Base-by-base conservation (phyloP, 768 basidiomycete species). In the Pulveroboletus sp. region DNA sequence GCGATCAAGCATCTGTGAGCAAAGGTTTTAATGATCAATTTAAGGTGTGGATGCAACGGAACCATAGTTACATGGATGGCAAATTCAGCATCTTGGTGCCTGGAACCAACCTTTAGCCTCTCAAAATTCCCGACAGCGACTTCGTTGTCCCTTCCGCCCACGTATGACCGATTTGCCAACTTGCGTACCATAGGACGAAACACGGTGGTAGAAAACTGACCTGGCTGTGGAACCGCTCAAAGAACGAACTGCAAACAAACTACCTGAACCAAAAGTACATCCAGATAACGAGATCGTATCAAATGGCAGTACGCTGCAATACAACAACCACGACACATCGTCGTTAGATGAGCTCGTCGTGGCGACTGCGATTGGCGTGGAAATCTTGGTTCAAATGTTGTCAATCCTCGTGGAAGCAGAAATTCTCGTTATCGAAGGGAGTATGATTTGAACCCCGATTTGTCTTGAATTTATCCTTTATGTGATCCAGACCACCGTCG, bases 161-260 rank as follows among this genome's bases (percentile, higher is more conserved):
- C 88, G 8, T 93, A 94, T 65, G 87, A 94, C 50, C 82, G 91
- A 37, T 99, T 98, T 77, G 81, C 84, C 54, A 82, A 84, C n/a
- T n/a, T n/a, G n/a, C n/a, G 52, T 98, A 93, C 74, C 97, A 98
- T 68, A 88, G 90, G 63, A 83, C 83, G 63, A 93, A 94, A 68
- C 92, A 95, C 68, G 89, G 86, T 3, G 95, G 93, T 13, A 86
- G 95, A 52, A 95, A 95, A 64, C 78, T 99, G 36, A 94, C 91
- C 1, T 99, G 95, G 95, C 73, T 98, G 10, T 99, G 96, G 96
- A 95, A 97, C 63, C 91, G 94, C 67, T 93, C 86, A 47, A 95
- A 95, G 75, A 94, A 94, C 71, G 96, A 99, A 66, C 79, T 99
- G 6, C 82, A 87, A 48, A 94, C 94, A 55, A 93, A 89, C 63